Base-by-base conservation (phyloP, 805 yeast genomes). In the Kodamaea hsintzibuensis region DNA sequence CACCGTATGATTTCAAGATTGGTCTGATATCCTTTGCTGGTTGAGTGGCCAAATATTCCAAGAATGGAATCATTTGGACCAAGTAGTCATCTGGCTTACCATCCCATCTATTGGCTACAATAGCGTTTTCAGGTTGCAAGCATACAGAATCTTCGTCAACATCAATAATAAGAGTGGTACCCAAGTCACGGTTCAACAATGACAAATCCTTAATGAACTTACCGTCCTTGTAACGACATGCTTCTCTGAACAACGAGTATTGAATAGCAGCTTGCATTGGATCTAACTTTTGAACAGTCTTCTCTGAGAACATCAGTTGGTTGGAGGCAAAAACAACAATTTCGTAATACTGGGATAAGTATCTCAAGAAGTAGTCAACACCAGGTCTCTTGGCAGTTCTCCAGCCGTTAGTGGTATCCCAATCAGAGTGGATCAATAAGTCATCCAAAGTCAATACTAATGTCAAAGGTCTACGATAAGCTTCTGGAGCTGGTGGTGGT, bases 311-410 rank as follows among this genome's bases (percentile, higher is more conserved):
- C 79, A 88, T 87, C 84, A 85, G 86, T 63, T 88, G 87, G 68
- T 89, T 89, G 56, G 91, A 85, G 35, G 93, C 84, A 69, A 95
- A 95, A 47, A 96, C 76, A 51, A 95, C 98, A 68, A 95, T 86
- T 76, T 95, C 99, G 73, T 93, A 95, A 78, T 91, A 93, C 74
- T 90, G 96, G 7, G 97, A 89, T 62, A 95, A 78, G 73, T 95
- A 95, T 27, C 96, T 97, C 68, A 95, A 77, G 75, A 95, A 95
- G 78, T 95, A 95, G 72, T 96, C 99, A 57, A 91, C 85, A 58
- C 99, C 99, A 35, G 99, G 98, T 77, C 99, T 90, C 79, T 95
- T 95, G 30, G 97, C 98, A 13, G 98, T 93, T 76, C 95, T 86
- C 99, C 99, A 95, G 52, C 99, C 99, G 67, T 84, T 80, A 71